These are phyloP conservation scores for Ormosia semicastrata DNA, from an alignment of 306 rosid genomes.

Conservation along the genomic window DNA sequence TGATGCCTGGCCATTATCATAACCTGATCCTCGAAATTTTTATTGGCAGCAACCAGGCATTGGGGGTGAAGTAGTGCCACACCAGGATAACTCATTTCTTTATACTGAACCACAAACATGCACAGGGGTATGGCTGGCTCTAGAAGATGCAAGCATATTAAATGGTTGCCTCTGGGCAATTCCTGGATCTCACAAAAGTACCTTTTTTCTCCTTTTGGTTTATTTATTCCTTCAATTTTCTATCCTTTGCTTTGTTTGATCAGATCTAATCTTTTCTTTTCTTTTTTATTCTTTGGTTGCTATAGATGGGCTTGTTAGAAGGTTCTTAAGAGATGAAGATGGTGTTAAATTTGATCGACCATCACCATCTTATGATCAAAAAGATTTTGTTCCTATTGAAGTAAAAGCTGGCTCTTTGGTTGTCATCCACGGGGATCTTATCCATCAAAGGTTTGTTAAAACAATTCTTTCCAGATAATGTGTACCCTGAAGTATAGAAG, in stretches of 20 bases:
- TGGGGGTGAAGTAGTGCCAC: slow-evolving; percentile 98
- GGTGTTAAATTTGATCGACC: slow-evolving; percentile 85
- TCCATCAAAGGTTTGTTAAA: slow-evolving; percentile 85
- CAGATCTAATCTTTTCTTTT: neutral
- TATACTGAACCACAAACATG: slow-evolving; percentile 91
- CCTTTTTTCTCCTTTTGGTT: slow-evolving; percentile 3
- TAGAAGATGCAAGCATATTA: slow-evolving; percentile 74
- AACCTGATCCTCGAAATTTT: neutral
- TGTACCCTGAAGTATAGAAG: neutral
- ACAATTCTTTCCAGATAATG: slow-evolving; percentile 16
- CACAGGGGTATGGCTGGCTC: slow-evolving; percentile 95
- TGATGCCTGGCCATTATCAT: slow-evolving; percentile 12
- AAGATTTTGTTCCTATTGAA: slow-evolving; percentile 87
- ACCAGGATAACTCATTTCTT: slow-evolving; percentile 93
- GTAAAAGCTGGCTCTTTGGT: slow-evolving; percentile 89
- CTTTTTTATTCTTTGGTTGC: slow-evolving; percentile 7
- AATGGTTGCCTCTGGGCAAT: slow-evolving; percentile 96
- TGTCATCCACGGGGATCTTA: slow-evolving; percentile 92
- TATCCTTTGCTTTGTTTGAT: slow-evolving; percentile 19
- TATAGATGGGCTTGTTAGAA: slow-evolving; percentile 88
- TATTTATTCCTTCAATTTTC: neutral
- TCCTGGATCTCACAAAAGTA: slow-evolving; percentile 96
- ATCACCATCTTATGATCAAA: slow-evolving; percentile 64
- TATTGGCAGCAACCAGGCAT: slow-evolving; percentile 91
- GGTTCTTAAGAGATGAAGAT: slow-evolving; percentile 70